Evolutionary conservation across 805 yeast species (phyloP).

Genomic region (Wickerhamomyces bovis): DNA sequence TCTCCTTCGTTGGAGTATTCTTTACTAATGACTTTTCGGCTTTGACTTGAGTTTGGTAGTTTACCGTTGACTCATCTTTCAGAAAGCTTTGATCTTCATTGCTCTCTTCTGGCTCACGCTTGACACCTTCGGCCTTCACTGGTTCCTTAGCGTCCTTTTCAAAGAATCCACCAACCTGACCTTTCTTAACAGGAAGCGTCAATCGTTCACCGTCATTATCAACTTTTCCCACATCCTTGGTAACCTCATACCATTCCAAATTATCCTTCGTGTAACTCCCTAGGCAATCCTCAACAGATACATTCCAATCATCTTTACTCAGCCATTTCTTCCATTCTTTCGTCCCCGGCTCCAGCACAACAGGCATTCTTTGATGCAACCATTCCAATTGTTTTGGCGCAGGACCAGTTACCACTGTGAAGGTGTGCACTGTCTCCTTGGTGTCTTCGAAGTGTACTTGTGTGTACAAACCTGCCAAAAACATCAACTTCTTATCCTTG

Average conservation of each 20-base stretch:
- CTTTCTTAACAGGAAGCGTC: slow-evolving; percentile 22
- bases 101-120: background rate
- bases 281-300: slow-evolving; percentile 35
- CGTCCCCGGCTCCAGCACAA: slow-evolving; percentile 54
- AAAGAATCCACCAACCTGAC: slow-evolving; percentile 12
- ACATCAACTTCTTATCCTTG: slow-evolving; percentile 46
- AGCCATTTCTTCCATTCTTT: slow-evolving; percentile 64
- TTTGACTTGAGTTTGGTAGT: background rate
- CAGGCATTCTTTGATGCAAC: slow-evolving; percentile 79
- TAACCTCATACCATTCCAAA: slow-evolving; percentile 52
- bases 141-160: slow-evolving; percentile 1
- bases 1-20: background rate
- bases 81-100: background rate
- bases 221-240: slow-evolving; percentile 58
- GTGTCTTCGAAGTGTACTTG: slow-evolving; percentile 17
- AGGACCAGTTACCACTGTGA: slow-evolving; percentile 67
- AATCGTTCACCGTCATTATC: slow-evolving; percentile 35
- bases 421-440: slow-evolving; percentile 35
- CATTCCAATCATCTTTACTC: slow-evolving; percentile 35
- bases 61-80: background rate
- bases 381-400: slow-evolving; percentile 57
- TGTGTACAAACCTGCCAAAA: slow-evolving; percentile 56
- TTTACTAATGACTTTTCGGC: background rate
- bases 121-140: background rate
- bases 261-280: slow-evolving; percentile 29